Evolutionary conservation across 2,329 filamentous ascomycete genomes (phyloP).

Genomic region (Neodidymelliopsis sp.): DNA sequence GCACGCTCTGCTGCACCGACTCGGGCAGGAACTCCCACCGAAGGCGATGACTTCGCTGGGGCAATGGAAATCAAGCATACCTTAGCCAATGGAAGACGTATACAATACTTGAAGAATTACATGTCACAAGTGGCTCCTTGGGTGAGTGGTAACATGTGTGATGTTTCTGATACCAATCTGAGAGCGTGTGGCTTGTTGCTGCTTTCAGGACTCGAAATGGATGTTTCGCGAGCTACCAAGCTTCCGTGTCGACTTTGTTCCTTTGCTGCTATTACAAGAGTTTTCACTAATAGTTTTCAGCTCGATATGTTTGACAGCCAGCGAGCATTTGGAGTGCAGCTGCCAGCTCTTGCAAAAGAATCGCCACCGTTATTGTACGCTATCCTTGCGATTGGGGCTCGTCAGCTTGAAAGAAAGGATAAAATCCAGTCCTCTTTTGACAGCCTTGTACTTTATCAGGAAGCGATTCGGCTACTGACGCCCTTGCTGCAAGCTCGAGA

Average conservation of each 20-base stretch:
- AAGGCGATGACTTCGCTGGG: conserved; percentile 12
- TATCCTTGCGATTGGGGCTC: conserved; percentile 60
- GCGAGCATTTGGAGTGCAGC: conserved; percentile 57
- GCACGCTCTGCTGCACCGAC: conserved; percentile 38
- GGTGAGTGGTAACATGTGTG: conserved; percentile 20
- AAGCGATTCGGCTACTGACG: conserved; percentile 59
- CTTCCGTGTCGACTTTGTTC: too few relatives aligned
- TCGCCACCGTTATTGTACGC: conserved; percentile 57
- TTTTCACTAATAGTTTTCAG: conserved; percentile 27
- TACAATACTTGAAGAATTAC: conserved; percentile 43
- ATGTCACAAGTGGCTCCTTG: conserved; percentile 39
- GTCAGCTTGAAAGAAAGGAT: conserved; percentile 59
- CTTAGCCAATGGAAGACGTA: conserved; percentile 28
- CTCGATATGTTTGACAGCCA: conserved; percentile 63
- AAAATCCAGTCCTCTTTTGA: conserved; percentile 51
- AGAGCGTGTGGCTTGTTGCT: too few relatives aligned
- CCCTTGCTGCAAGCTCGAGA: conserved; percentile 58
- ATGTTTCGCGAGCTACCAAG: too few relatives aligned
- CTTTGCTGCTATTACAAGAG: neutral
- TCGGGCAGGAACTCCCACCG: conserved; percentile 30
- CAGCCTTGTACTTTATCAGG: conserved; percentile 59
- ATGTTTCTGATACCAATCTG: neutral
- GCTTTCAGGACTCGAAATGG: too few relatives aligned
- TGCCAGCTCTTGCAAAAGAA: conserved; percentile 57
- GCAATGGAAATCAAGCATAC: conserved; percentile 29